Conservation (phyloP, 1,284 basidiomycete species). For the Sanghuangporus sanghuang region DNA sequence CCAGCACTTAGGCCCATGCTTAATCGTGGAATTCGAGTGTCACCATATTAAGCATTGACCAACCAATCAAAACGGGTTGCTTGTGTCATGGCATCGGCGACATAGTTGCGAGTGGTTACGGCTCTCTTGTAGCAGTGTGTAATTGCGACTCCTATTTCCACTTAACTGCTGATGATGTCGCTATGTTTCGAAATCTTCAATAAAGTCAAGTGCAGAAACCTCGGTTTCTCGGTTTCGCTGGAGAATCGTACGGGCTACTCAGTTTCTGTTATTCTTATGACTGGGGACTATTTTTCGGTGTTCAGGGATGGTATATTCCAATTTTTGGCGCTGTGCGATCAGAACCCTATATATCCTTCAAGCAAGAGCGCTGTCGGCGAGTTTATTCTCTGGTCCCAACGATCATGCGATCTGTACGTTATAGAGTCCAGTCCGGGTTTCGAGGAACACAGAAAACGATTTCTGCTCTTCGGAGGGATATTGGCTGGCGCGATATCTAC, state of each 20-base stretch:
- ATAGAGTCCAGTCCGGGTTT: too few relatives aligned
- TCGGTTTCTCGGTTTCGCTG: conserved; percentile 55
- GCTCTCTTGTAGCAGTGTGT: not conserved
- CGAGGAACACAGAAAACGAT: too few relatives aligned
- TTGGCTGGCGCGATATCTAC: too few relatives aligned
- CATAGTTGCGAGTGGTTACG: conserved; percentile 39
- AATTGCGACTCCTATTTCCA: conserved; percentile 19
- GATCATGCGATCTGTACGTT: too few relatives aligned
- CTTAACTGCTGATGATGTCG: conserved; percentile 62
- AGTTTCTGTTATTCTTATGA: not conserved
- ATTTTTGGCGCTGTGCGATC: conserved; percentile 77
- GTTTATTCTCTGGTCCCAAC: too few relatives aligned
- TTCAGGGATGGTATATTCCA: conserved; percentile 79
- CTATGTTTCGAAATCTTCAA: conserved; percentile 70
- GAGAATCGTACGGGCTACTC: conserved; percentile 62
- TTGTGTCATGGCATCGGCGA: conserved; percentile 71
- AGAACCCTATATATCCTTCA: conserved; percentile 46
- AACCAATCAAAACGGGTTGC: conserved; percentile 62
- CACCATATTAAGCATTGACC: conserved; percentile 69
- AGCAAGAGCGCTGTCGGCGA: too few relatives aligned
- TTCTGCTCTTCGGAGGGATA: too few relatives aligned
- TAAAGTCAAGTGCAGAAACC: conserved; percentile 57
- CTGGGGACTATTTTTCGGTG: not conserved
- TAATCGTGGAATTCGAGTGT: conserved; percentile 67
- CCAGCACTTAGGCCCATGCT: too few relatives aligned